Conservation (phyloP, 2,329 filamentous ascomycete species). For the Fusarium lateritium region DNA sequence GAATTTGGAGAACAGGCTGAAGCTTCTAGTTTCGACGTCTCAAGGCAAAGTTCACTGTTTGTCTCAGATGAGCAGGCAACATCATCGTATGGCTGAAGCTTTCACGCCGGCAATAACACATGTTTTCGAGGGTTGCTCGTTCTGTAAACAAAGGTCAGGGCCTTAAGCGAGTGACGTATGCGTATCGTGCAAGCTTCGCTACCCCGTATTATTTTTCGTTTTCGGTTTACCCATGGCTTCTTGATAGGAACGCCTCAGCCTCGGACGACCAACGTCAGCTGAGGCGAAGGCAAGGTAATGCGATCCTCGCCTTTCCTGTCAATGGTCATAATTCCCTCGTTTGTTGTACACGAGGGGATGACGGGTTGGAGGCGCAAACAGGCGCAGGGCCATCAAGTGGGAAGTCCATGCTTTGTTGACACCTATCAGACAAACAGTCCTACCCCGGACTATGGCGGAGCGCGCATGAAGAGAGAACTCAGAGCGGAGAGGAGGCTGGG, state of each 20-base stretch:
- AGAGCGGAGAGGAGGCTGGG: constrained; percentile 11
- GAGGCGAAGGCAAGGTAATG: constrained; percentile 7
- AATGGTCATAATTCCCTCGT: background rate
- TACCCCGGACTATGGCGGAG: constrained; percentile 38
- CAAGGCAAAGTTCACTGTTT: constrained; percentile 10
- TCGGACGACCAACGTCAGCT: constrained; percentile 28
- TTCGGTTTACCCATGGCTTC: constrained; percentile 30
- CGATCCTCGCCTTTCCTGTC: constrained; percentile 2
- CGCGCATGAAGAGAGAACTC: constrained; percentile 17
- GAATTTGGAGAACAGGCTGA: constrained; percentile 27
- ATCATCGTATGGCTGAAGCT: constrained; percentile 1
- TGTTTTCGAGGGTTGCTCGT: constrained; percentile 20
- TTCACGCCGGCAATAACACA: constrained; percentile 1
- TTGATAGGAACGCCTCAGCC: constrained; percentile 28
- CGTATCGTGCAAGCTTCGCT: constrained; percentile 19
- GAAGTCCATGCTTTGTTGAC: constrained; percentile 24
- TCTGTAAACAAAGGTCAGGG: constrained; percentile 22
- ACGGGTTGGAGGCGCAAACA: constrained; percentile 6
- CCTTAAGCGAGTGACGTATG: constrained; percentile 33
- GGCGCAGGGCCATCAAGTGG: constrained; percentile 10
- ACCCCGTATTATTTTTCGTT: constrained; percentile 23
- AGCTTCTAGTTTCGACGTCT: constrained; percentile 18
- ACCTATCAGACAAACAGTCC: constrained; percentile 25
- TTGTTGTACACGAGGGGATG: background rate
- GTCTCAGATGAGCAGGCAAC: constrained; percentile 24